These are phyloP conservation scores for Plasmodium fragile DNA, from an alignment of 169 alveolate genomes.

Conservation along the genomic window DNA sequence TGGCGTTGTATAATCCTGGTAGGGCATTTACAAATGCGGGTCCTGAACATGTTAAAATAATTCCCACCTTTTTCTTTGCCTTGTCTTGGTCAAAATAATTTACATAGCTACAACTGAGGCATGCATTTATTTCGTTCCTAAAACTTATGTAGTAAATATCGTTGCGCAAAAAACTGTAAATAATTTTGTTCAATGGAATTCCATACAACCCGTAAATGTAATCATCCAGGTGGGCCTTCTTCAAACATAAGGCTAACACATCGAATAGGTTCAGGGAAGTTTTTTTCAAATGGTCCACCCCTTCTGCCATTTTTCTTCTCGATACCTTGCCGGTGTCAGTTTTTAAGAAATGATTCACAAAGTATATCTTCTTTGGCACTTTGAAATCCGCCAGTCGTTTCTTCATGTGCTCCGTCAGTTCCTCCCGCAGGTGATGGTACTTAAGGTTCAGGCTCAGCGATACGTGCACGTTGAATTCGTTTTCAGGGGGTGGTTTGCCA, in stretches of 20 bases:
- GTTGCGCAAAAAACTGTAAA: constrained; percentile 42
- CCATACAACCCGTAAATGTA: constrained; percentile 71
- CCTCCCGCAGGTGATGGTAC: background rate
- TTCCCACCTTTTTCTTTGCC: constrained; percentile 49
- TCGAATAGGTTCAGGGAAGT: constrained; percentile 26
- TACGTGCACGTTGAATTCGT: constrained; percentile 3
- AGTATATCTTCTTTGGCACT: constrained; percentile 58
- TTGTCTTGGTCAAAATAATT: constrained; percentile 32
- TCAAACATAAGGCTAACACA: constrained; percentile 41
- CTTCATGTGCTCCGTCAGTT: constrained; percentile 19
- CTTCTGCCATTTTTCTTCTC: constrained; percentile 52
- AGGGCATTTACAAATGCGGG: constrained; percentile 73
- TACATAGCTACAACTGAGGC: constrained; percentile 59
- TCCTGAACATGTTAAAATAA: constrained; percentile 57
- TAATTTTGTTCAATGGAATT: constrained; percentile 43
- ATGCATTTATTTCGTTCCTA: constrained; percentile 71
- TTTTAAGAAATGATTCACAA: constrained; percentile 68
- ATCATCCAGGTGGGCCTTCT: constrained; percentile 29
- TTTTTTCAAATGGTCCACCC: constrained; percentile 16
- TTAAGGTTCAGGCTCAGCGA: constrained; percentile 15
- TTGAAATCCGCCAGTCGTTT: constrained; percentile 41
- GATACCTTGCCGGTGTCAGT: constrained; percentile 71
- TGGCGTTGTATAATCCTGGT: constrained; percentile 63
- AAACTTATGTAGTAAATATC: constrained; percentile 58
- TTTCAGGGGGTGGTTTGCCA: background rate